Evolutionary conservation across 139 green algal species (phyloP), one percentile per base, ranked within the genome.

Genomic region (Zygnema circumcarinatum): DNA sequence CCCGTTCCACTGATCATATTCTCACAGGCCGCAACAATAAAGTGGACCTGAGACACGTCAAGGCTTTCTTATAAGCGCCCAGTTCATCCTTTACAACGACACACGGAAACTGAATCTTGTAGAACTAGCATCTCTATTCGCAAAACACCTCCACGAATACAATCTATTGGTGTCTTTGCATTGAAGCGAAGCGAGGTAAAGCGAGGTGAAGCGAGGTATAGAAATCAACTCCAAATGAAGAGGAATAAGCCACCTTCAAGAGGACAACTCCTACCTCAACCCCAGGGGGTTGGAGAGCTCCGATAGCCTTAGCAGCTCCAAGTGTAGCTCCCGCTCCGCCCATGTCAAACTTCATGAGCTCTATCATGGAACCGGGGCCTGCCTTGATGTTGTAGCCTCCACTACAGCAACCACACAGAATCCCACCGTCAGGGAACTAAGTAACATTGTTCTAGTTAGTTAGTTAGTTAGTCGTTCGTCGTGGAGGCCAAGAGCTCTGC

Each of bases 371-470:
- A n/a, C 95, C 93, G 3, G 93, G 47, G 2, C 96, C 96, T 7
- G 95, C 95, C 93, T 99, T 99, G 79, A 99, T 85, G 92, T 99
- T 99, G 94, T 99, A 99, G 67, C 97, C 97, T 3, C 96, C 95
- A 35, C 83, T 86, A 40, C 54, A 20, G 20, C 3, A 84, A 29
- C 7, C 3, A 3, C 68, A 79, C 93, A 91, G 97, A 94, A 83
- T 97, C 96, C 0, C 94, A 96, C 11, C 92, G 67, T 35, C 56
- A 72, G 56, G 56, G 29, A 29, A 35, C 29, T 35, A 35, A 72
- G 29, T 29, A 29, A 72, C 56, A 72, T 72, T 72, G 56, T 72
- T 29, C 56, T 72, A 29, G 56, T 35, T 29, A n/a, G n/a, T n/a
- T n/a, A n/a, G n/a, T n/a, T n/a, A n/a, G n/a, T n/a, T n/a, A n/a